Evolutionary conservation across 2,329 filamentous ascomycete genomes (phyloP).

Genomic region (Claviceps sp.): DNA sequence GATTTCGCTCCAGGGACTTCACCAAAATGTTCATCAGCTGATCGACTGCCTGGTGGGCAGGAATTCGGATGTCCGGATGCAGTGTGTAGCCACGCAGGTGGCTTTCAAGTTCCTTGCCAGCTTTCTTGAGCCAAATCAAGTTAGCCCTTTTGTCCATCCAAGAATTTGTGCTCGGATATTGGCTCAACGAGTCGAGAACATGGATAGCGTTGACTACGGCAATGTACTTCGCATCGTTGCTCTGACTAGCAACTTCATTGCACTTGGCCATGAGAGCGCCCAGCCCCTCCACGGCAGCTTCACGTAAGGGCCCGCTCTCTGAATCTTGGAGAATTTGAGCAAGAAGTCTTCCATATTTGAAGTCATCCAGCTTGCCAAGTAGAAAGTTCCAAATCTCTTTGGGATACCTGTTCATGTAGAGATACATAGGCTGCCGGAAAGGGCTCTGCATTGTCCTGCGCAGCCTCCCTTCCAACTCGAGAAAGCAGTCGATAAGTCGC

Average conservation of each 20-base stretch:
- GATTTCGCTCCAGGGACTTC: slow-evolving; percentile 60
- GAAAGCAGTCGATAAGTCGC: slow-evolving; percentile 75
- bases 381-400: slow-evolving; percentile 78
- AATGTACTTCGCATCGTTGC: slow-evolving; percentile 53
- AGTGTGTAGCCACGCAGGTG: slow-evolving; percentile 59
- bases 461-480: slow-evolving; percentile 75
- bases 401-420: slow-evolving; percentile 86
- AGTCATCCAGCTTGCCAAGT: slow-evolving; percentile 64
- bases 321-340: slow-evolving; percentile 71
- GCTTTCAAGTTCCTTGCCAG: slow-evolving; percentile 66
- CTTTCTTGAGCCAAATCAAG: slow-evolving; percentile 45
- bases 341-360: slow-evolving; percentile 81
- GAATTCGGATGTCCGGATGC: slow-evolving; percentile 59
- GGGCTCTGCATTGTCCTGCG: slow-evolving; percentile 82
- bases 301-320: slow-evolving; percentile 61
- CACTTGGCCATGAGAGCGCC: slow-evolving; percentile 57
- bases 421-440: slow-evolving; percentile 79
- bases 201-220: slow-evolving; percentile 82
- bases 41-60: slow-evolving; percentile 79
- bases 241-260: slow-evolving; percentile 47
- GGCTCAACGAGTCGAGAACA: slow-evolving; percentile 65
- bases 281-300: slow-evolving; percentile 59
- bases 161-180: slow-evolving; percentile 46
- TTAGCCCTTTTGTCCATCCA: slow-evolving; percentile 61
- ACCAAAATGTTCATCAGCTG: slow-evolving; percentile 79